These are phyloP conservation scores for Kwoniella shivajii DNA, from an alignment of 1,284 basidiomycete species.

Conservation along the genomic window DNA sequence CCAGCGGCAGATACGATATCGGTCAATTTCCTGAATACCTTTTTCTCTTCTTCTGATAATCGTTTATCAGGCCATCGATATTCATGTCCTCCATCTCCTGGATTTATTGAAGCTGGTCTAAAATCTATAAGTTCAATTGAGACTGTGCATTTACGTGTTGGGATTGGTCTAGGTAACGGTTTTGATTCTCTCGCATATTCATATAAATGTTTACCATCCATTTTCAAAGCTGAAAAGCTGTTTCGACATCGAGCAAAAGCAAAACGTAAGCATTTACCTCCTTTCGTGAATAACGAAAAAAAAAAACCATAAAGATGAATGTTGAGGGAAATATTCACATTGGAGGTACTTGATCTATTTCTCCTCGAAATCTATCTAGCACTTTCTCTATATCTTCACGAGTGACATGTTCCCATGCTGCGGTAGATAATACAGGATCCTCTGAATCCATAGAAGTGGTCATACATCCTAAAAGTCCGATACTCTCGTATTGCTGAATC, in stretches of 20 bases:
- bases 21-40: constrained; percentile 66
- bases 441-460: constrained; percentile 95
- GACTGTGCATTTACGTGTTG: constrained; percentile 79
- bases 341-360: constrained; percentile 86
- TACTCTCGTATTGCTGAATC: constrained; percentile 84
- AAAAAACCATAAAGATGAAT: neutral
- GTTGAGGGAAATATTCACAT: constrained; percentile 63
- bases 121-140: constrained; percentile 64
- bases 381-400: constrained; percentile 70
- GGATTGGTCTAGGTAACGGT: constrained; percentile 89
- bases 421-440: constrained; percentile 72
- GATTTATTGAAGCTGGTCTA: constrained; percentile 45
- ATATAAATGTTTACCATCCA: constrained; percentile 94
- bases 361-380: constrained; percentile 78
- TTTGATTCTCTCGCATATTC: constrained; percentile 92
- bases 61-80: constrained; percentile 73
- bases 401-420: constrained; percentile 83
- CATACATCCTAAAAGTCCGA: constrained; percentile 87
- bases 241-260: constrained; percentile 38
- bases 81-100: constrained; percentile 56
- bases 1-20: constrained; percentile 51
- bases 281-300: too few relatives aligned
- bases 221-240: constrained; percentile 96
- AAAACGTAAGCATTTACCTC: too few relatives aligned
- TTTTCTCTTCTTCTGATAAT: constrained; percentile 69